Conservation (phyloP, 169 alveolate genomes). For the Toxoplasma gondii region DNA sequence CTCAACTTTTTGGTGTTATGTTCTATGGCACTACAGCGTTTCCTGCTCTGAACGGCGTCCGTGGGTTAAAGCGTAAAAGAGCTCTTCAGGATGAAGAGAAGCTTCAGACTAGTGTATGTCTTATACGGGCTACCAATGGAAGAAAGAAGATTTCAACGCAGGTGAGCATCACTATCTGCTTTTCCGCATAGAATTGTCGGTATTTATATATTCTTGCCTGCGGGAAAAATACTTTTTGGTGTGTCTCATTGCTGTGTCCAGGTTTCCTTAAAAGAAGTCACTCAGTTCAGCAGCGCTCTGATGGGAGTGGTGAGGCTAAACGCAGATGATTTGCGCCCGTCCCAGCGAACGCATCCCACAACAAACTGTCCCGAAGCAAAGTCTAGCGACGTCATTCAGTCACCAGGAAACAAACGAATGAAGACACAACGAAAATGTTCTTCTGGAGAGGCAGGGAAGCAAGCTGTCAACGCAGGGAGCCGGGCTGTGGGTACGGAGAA, state of each 20-base stretch:
- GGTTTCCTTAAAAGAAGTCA: neutral
- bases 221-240: no score
- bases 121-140: slow-evolving; percentile 38
- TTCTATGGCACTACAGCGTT: neutral
- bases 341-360: neutral
- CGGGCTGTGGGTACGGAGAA: neutral
- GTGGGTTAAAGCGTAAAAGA: neutral
- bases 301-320: slow-evolving; percentile 32
- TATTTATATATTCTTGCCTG: neutral
- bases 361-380: neutral
- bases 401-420: neutral
- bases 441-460: neutral
- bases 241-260: neutral
- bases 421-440: neutral
- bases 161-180: neutral
- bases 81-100: slow-evolving; percentile 19
- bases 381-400: neutral
- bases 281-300: slow-evolving; percentile 18
- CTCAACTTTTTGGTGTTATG: neutral
- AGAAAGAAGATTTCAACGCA: slow-evolving; percentile 9
- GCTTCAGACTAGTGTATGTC: neutral
- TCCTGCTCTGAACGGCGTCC: slow-evolving; percentile 22
- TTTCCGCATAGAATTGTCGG: neutral
- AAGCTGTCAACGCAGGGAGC: neutral
- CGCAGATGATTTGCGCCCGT: slow-evolving; percentile 18